These are phyloP conservation scores for Puccinia sorghi DNA, from an alignment of 1,284 basidiomycete species.

Conservation along the genomic window DNA sequence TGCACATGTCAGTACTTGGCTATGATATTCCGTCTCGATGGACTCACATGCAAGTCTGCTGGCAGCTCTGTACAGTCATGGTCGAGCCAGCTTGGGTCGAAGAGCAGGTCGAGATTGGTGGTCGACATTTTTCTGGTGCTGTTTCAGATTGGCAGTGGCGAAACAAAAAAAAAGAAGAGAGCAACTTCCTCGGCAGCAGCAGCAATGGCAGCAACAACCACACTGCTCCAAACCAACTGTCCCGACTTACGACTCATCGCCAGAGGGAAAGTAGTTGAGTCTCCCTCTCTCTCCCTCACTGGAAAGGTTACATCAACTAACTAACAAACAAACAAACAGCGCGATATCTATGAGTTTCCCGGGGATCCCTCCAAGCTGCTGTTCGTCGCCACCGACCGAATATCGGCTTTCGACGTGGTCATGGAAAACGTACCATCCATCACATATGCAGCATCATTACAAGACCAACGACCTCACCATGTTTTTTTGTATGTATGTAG, in stretches of 20 bases:
- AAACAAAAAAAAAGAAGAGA: not conserved
- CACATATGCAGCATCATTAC: too few species aligned
- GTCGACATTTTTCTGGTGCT: not conserved
- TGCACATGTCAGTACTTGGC: too few species aligned
- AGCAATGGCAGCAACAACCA: not conserved
- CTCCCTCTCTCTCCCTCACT: not conserved
- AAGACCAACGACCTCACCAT: too few species aligned
- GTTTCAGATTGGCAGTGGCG: not conserved
- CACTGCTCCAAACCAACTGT: constrained; percentile 56
- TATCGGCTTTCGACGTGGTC: constrained; percentile 95
- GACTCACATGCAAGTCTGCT: constrained; percentile 26
- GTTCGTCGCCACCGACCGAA: constrained; percentile 93
- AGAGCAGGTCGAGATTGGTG: not conserved
- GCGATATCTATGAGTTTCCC: constrained; percentile 78
- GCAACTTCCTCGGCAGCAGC: not conserved
- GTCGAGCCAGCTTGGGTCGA: not conserved
- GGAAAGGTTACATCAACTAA: not conserved
- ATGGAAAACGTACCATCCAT: constrained; percentile 70
- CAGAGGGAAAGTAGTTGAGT: constrained; percentile 73
- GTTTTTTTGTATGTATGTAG: constrained; percentile 60
- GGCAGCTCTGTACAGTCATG: not conserved
- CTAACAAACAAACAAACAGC: constrained; percentile 52
- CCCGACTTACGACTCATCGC: constrained; percentile 68
- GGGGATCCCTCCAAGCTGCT: constrained; percentile 69
- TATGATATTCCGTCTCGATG: not conserved